A percentile compares a stretch with the other conserved stretches of the same genome.
Conservation (phyloP, 2,329 filamentous ascomycete genomes). For the Xylaria sp. region DNA sequence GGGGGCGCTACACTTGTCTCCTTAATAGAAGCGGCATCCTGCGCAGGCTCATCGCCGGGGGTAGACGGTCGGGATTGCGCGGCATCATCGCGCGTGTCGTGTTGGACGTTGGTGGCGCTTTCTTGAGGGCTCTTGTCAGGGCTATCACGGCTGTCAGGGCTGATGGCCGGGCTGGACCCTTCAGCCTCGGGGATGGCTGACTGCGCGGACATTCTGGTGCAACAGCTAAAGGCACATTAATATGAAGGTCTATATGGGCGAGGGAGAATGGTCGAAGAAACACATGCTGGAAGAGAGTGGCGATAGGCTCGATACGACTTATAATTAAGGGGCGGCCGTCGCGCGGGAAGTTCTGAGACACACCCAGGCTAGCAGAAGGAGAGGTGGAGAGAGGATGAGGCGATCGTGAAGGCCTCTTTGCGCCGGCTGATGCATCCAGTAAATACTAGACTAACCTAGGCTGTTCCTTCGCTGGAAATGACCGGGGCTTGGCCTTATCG, state of each 20-base stretch:
- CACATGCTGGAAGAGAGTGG: conserved; percentile 29
- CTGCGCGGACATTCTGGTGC: conserved; percentile 17
- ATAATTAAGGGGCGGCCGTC: conserved; percentile 18
- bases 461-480: conserved; percentile 3
- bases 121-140: neutral
- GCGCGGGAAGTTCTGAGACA: conserved; percentile 32
- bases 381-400: conserved; percentile 31
- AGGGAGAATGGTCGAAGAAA: conserved; percentile 13
- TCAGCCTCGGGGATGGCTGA: conserved; percentile 18
- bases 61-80: conserved; percentile 5
- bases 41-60: conserved; percentile 18
- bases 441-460: neutral
- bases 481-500: conserved; percentile 24
- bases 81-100: conserved; percentile 12
- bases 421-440: conserved; percentile 20
- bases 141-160: conserved; percentile 3
- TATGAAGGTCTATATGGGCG: conserved; percentile 19
- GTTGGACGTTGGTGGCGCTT: conserved; percentile 1
- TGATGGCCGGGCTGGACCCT: conserved; percentile 9
- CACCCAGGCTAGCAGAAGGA: conserved; percentile 23
- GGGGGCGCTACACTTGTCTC: conserved; percentile 32
- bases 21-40: conserved; percentile 39
- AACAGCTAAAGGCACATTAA: conserved; percentile 27
- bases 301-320: conserved; percentile 17
- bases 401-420: conserved; percentile 33